A percentile compares a stretch with the other conserved stretches of the same genome.
Evolutionary conservation across 345 rosid species (phyloP).

Genomic region (Leavenworthia alabamica): DNA sequence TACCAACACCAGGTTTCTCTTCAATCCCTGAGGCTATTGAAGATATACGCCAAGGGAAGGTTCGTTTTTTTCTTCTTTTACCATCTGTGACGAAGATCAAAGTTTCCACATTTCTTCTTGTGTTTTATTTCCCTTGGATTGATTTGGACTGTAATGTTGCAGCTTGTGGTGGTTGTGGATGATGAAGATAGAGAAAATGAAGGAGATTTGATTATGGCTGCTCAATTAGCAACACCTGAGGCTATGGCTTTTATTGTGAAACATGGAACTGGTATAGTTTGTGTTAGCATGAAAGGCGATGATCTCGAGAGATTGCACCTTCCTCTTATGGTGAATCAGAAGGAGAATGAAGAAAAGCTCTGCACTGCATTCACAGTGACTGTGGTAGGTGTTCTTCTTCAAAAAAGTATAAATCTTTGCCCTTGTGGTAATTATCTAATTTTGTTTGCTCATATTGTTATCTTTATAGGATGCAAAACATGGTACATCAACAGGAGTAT

Average conservation of each 20-base stretch:
- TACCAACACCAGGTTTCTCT: constrained; percentile 65
- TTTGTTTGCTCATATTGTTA: background rate
- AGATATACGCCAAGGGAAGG: constrained; percentile 92
- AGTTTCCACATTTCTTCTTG: background rate
- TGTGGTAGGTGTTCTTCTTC: constrained; percentile 49
- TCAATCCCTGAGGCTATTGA: constrained; percentile 81
- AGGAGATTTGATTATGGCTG: constrained; percentile 92
- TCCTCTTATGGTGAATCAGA: constrained; percentile 78
- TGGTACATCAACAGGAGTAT: constrained; percentile 89
- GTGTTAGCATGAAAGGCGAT: constrained; percentile 76
- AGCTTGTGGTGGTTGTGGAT: constrained; percentile 88
- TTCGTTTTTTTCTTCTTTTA: constrained; percentile 25
- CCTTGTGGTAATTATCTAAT: background rate
- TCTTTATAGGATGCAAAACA: constrained; percentile 71
- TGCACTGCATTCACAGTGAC: constrained; percentile 85
- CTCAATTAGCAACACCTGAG: constrained; percentile 73
- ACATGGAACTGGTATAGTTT: constrained; percentile 85
- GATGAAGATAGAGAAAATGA: constrained; percentile 96
- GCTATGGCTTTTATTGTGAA: constrained; percentile 96
- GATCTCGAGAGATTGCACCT: constrained; percentile 77
- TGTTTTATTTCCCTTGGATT: background rate
- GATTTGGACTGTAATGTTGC: constrained; percentile 27
- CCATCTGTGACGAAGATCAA: background rate
- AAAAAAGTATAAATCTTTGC: background rate
- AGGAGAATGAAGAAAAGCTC: constrained; percentile 82